phyloP scores from a whole-genome alignment of 306 rosid species.

The Herpetospermum pedunculosum region DNA sequence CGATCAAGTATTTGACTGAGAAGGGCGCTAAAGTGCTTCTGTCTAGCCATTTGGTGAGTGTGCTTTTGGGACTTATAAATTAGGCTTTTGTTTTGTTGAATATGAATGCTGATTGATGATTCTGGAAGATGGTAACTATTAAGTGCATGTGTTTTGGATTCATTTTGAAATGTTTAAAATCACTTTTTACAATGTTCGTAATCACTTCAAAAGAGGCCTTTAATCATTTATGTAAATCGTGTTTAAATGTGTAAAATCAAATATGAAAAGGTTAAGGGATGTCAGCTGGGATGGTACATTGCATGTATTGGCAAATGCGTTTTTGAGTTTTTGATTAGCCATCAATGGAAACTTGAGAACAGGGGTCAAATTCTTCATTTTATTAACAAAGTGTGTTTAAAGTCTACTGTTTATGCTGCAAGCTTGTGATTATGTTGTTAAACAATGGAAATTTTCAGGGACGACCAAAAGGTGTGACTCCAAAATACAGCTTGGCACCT shows the following conservation, averaged over 20 bases:
- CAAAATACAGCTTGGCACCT: constrained; percentile 90
- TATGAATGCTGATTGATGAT: neutral
- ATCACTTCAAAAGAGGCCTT: too few relatives aligned
- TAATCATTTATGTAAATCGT: too few relatives aligned
- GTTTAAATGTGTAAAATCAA: too few relatives aligned
- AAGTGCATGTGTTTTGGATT: too few relatives aligned
- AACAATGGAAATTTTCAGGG: constrained; percentile 52
- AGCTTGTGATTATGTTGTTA: neutral
- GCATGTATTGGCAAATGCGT: neutral
- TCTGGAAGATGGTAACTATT: neutral
- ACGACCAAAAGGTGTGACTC: constrained; percentile 95
- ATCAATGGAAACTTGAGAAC: neutral
- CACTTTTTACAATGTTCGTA: too few relatives aligned
- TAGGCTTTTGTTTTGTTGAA: neutral
- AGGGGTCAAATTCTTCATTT: neutral
- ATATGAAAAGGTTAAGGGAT: neutral
- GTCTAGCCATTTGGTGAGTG: constrained; percentile 76
- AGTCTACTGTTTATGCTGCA: neutral
- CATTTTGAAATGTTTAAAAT: too few relatives aligned
- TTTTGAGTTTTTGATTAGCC: neutral
- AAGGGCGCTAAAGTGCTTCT: constrained; percentile 94
- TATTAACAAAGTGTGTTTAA: neutral
- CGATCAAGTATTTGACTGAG: constrained; percentile 67
- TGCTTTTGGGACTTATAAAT: neutral
- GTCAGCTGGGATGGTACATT: neutral